Evolutionary conservation across 2,329 filamentous ascomycete genomes (phyloP).

Genomic region (Scedosporium aurantiacum): DNA sequence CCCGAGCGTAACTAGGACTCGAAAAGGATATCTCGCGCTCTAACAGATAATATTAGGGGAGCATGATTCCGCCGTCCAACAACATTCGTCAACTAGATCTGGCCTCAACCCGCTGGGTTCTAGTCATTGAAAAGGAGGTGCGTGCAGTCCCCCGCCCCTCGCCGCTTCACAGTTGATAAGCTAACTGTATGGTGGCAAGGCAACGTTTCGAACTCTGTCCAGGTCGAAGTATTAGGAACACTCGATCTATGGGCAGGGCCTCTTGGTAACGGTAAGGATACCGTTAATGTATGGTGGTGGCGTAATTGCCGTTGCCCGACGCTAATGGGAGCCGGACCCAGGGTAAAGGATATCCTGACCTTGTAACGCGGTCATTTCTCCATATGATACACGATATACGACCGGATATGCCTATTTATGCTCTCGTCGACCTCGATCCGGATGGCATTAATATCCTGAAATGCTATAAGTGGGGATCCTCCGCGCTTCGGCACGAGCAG

Average conservation of each 20-base stretch:
- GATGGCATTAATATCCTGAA: constrained; percentile 64
- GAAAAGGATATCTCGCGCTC: background rate
- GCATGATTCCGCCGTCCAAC: constrained; percentile 44
- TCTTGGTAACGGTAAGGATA: constrained; percentile 53
- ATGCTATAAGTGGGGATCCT: constrained; percentile 64
- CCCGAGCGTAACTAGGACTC: background rate
- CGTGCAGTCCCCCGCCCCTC: constrained; percentile 4
- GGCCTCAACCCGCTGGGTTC: constrained; percentile 45
- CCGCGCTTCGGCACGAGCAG: constrained; percentile 47
- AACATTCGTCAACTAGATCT: constrained; percentile 40
- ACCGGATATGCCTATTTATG: constrained; percentile 45
- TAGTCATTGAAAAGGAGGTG: constrained; percentile 73
- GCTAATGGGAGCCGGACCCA: constrained; percentile 19
- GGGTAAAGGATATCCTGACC: constrained; percentile 76
- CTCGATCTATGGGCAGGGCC: constrained; percentile 39
- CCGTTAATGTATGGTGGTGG: background rate
- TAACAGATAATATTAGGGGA: constrained; percentile 34
- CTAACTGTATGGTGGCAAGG: constrained; percentile 30
- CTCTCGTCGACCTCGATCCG: constrained; percentile 65
- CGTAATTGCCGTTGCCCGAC: background rate
- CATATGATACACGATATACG: constrained; percentile 34
- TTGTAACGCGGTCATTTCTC: constrained; percentile 57
- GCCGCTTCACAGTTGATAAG: background rate
- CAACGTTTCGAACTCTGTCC: constrained; percentile 61
- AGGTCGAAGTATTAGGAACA: constrained; percentile 42